Percentiles rank a stretch among this genome's conserved stretches.
phyloP scores from a whole-genome alignment of 805 yeast species.

The Saccharomycopsis sp. region DNA sequence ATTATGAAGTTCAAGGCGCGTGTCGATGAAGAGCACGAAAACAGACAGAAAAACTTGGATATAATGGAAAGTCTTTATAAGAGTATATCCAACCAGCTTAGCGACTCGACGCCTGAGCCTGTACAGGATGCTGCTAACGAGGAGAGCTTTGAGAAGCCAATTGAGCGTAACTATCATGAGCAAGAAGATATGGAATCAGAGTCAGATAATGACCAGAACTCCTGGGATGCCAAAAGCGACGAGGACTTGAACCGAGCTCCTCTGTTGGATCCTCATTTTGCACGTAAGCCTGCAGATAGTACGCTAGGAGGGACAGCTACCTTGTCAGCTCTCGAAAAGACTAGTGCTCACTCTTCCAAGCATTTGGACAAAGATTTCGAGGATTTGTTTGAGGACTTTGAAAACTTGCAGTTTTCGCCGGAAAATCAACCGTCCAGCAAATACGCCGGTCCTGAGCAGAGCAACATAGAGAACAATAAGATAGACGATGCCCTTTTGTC shows the following conservation, averaged over 20 bases:
- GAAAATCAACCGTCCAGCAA: neutral
- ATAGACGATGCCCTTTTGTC: neutral
- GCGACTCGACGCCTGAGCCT: neutral
- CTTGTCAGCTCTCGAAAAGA: neutral
- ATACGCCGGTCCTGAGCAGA: neutral
- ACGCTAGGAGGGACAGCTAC: neutral
- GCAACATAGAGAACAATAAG: slow-evolving; percentile 3
- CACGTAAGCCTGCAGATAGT: neutral
- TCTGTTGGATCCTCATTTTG: slow-evolving; percentile 1
- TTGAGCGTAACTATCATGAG: too few relatives aligned
- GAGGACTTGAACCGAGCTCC: neutral
- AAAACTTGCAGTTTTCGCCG: slow-evolving; percentile 9
- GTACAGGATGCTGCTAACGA: too few relatives aligned
- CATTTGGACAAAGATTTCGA: slow-evolving; percentile 18
- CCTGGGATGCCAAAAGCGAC: neutral
- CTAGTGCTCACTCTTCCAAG: neutral
- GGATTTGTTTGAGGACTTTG: slow-evolving; percentile 20
- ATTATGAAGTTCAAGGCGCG: slow-evolving; percentile 6
- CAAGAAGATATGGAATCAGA: neutral
- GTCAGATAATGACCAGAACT: neutral
- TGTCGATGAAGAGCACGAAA: slow-evolving; percentile 12
- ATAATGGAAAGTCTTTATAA: slow-evolving; percentile 14
- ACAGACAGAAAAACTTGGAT: slow-evolving; percentile 12
- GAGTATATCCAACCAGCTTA: slow-evolving; percentile 15
- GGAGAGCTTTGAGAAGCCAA: too few relatives aligned